Conservation (phyloP, 2,329 filamentous ascomycete species). For the Ilyonectria sp. region DNA sequence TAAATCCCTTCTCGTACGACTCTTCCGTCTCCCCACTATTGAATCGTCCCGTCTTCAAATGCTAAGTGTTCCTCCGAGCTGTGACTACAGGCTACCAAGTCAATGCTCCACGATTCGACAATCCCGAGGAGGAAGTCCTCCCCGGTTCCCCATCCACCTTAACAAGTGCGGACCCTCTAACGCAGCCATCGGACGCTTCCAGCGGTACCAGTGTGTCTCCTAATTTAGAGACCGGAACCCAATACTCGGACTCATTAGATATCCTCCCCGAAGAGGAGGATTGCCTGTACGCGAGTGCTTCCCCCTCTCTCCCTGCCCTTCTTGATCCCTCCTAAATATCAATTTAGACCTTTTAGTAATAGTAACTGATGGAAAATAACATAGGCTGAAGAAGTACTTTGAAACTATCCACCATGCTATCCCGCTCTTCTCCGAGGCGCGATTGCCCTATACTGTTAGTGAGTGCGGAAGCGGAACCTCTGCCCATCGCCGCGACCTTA, state of each 20-base stretch:
- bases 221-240: background rate
- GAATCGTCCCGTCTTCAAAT: background rate
- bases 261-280: constrained; percentile 8
- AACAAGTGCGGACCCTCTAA: background rate
- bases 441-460: background rate
- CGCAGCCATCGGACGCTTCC: background rate
- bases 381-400: background rate
- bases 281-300: background rate
- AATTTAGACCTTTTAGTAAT: background rate
- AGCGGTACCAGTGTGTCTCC: background rate
- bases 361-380: background rate
- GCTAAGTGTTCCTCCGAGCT: background rate
- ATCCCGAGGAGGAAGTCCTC: background rate
- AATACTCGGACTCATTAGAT: background rate
- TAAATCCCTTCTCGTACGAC: background rate
- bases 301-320: background rate
- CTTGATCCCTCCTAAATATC: background rate
- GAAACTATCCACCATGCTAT: background rate
- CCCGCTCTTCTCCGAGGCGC: background rate
- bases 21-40: background rate
- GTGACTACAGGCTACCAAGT: background rate
- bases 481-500: background rate
- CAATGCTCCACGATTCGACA: background rate
- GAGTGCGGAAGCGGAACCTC: background rate
- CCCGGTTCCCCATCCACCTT: background rate